Evolutionary conservation across 129 eudicot species (phyloP).

Genomic region (Flaveria linearis): DNA sequence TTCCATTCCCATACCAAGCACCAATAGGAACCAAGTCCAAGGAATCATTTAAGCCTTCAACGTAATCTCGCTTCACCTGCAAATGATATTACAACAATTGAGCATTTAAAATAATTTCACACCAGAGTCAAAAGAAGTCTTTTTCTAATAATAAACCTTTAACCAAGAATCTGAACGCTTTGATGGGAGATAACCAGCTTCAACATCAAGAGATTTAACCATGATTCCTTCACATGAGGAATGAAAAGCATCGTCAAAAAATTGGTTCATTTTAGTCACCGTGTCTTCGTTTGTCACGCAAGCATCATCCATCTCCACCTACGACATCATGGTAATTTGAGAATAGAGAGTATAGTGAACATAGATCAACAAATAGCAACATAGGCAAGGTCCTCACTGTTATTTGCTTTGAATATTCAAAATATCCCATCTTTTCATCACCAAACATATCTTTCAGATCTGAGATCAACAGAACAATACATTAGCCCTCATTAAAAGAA

Average conservation of each 20-base stretch:
- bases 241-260: slow-evolving; percentile 73
- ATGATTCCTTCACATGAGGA: slow-evolving; percentile 96
- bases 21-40: slow-evolving; percentile 97
- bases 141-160: slow-evolving; percentile 49
- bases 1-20: slow-evolving; percentile 99
- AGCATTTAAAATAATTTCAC: not conserved
- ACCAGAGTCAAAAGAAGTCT: not conserved
- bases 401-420: slow-evolving; percentile 76
- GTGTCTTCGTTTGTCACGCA: slow-evolving; percentile 56
- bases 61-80: slow-evolving; percentile 93
- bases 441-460: slow-evolving; percentile 72
- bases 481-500: slow-evolving; percentile 18
- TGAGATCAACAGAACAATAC: slow-evolving; percentile 29
- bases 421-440: slow-evolving; percentile 64
- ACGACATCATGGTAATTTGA: slow-evolving; percentile 22
- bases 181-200: slow-evolving; percentile 91
- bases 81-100: slow-evolving; percentile 20
- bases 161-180: slow-evolving; percentile 94
- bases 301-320: slow-evolving; percentile 88
- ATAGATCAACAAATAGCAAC: not conserved
- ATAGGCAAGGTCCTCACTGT: slow-evolving; percentile 50
- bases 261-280: slow-evolving; percentile 58
- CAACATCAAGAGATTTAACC: slow-evolving; percentile 92
- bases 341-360: slow-evolving; percentile 2
- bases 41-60: slow-evolving; percentile 83